These are phyloP conservation scores for Solanum rostratum DNA, from an alignment of 257 asterid species.

Conservation along the genomic window DNA sequence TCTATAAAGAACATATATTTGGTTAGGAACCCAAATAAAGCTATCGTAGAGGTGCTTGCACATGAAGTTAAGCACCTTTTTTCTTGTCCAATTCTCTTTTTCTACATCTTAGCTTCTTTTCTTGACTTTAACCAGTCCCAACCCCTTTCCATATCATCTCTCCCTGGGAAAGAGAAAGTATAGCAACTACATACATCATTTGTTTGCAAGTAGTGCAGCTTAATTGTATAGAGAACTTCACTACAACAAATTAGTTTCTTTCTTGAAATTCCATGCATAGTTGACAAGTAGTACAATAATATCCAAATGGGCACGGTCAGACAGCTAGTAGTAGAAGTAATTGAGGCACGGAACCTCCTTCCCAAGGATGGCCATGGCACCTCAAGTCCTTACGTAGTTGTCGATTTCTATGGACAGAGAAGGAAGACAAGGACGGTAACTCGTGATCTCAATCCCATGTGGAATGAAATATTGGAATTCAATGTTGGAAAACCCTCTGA, in stretches of 20 bases:
- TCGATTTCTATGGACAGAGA: slow-evolving; percentile 75
- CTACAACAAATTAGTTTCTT: background rate
- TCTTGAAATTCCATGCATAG: background rate
- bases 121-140: slow-evolving; percentile 11
- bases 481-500: slow-evolving; percentile 54
- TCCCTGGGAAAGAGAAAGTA: background rate
- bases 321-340: slow-evolving; percentile 68
- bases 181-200: background rate
- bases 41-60: slow-evolving; percentile 35
- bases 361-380: slow-evolving; percentile 91
- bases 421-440: slow-evolving; percentile 51
- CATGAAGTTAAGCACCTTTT: slow-evolving; percentile 46
- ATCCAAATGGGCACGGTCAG: slow-evolving; percentile 31
- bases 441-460: slow-evolving; percentile 64
- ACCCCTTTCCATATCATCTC: background rate
- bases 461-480: slow-evolving; percentile 65
- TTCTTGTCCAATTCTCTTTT: background rate
- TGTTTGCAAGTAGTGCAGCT: background rate
- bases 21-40: background rate
- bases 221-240: background rate
- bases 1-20: background rate
- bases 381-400: slow-evolving; percentile 67
- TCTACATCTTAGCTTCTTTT: slow-evolving; percentile 1
- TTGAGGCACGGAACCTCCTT: slow-evolving; percentile 55
- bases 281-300: background rate